Conservation (phyloP, 2,329 filamentous ascomycete genomes). For the Myotisia sp. region DNA sequence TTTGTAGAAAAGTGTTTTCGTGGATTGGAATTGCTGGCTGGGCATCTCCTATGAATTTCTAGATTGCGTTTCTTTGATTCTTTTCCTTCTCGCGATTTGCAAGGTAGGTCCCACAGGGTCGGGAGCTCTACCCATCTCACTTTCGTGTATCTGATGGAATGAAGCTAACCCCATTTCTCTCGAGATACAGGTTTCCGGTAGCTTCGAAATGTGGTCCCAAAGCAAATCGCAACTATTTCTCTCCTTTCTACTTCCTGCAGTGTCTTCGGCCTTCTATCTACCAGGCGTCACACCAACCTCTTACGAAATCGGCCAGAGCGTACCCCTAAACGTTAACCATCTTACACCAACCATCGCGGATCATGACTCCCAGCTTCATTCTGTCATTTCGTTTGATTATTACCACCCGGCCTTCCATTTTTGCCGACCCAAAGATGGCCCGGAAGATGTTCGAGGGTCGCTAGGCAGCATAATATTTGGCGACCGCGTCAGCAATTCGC, state of each 20-base stretch:
- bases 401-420: slow-evolving; percentile 81
- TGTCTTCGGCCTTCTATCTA: slow-evolving; percentile 70
- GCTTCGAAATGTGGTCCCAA: slow-evolving; percentile 24
- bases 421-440: slow-evolving; percentile 63
- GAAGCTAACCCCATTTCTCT: no score
- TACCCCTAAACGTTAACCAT: slow-evolving; percentile 84
- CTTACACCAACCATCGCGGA: slow-evolving; percentile 71
- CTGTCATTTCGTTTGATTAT: slow-evolving; percentile 93
- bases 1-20: no score
- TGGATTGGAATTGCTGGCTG: no score
- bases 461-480: slow-evolving; percentile 94
- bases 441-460: slow-evolving; percentile 70
- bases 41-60: no score
- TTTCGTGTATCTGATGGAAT: no score
- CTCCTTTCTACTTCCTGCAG: slow-evolving; percentile 20
- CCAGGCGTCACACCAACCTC: slow-evolving; percentile 89
- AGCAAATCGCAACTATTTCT: slow-evolving; percentile 19
- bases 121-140: no score
- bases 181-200: no score
- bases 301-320: slow-evolving; percentile 63
- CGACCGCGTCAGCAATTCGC: slow-evolving; percentile 92
- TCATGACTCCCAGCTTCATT: slow-evolving; percentile 67
- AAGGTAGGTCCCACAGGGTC: no score
- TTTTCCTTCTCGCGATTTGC: no score
- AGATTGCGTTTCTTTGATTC: no score